Evolutionary conservation across 768 basidiomycete genomes (phyloP).

Genomic region (Pleurotus giganteus): DNA sequence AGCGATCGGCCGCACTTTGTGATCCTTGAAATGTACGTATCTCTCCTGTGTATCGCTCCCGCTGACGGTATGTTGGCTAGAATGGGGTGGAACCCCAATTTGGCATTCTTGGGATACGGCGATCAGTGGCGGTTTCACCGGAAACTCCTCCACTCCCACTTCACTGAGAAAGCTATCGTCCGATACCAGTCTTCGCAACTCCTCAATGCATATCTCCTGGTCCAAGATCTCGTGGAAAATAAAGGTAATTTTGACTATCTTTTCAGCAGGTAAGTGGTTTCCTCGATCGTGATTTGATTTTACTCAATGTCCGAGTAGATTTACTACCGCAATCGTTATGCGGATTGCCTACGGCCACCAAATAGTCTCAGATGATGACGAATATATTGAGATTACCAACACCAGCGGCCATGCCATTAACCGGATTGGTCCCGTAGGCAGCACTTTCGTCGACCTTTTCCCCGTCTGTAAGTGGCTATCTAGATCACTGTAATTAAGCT

Average conservation of each 20-base stretch:
- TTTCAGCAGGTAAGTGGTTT: background rate
- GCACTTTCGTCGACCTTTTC: constrained; percentile 20
- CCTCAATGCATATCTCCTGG: background rate
- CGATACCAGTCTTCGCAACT: background rate
- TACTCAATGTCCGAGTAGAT: constrained; percentile 12
- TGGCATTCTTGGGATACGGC: background rate
- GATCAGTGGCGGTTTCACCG: background rate
- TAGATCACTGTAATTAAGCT: background rate
- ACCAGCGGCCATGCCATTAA: constrained; percentile 12
- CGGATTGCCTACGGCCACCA: constrained; percentile 21
- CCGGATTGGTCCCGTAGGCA: constrained; percentile 16
- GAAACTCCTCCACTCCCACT: background rate
- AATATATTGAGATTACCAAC: constrained; percentile 18
- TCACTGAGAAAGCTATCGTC: background rate
- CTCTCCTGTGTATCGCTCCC: no score
- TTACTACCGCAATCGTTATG: constrained; percentile 20
- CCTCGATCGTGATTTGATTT: background rate
- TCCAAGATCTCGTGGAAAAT: background rate
- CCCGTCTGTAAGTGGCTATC: constrained; percentile 17
- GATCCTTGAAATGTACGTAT: no score
- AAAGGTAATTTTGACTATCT: background rate
- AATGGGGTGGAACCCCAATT: background rate
- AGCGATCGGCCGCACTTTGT: no score
- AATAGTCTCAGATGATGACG: constrained; percentile 20
- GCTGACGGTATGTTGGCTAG: no score